Evolutionary conservation across 1,284 basidiomycete genomes (phyloP).

Genomic region (Ustilago xerochloae): DNA sequence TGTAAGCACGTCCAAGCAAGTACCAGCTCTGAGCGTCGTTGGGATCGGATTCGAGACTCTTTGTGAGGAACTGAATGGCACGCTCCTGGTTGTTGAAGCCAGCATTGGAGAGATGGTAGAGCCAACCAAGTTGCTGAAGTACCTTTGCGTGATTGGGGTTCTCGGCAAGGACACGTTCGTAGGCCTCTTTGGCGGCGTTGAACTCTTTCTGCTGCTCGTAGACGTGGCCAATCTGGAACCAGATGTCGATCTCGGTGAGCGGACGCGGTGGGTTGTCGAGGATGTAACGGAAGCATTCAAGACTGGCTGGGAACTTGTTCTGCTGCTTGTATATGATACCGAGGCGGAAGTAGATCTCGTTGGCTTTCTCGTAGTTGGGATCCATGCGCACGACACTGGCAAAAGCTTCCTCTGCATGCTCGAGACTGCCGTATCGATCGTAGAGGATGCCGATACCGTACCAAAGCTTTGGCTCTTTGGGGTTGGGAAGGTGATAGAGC

Average conservation of each 20-base stretch:
- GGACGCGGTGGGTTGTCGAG: conserved; percentile 93
- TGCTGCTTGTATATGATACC: conserved; percentile 99
- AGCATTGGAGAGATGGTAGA: conserved; percentile 94
- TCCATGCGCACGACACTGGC: conserved; percentile 96
- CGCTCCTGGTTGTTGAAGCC: conserved; percentile 94
- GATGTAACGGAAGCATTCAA: conserved; percentile 83
- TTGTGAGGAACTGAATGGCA: conserved; percentile 91
- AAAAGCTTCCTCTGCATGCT: conserved; percentile 98
- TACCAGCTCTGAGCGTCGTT: conserved; percentile 98
- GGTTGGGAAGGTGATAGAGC: conserved; percentile 91
- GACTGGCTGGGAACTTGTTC: conserved; percentile 77
- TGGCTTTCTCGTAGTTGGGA: conserved; percentile 97
- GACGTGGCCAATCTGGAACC: conserved; percentile 99
- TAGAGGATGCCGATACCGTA: conserved; percentile 99
- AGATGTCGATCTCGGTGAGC: conserved; percentile 95
- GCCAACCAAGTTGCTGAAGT: conserved; percentile 95
- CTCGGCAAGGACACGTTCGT: conserved; percentile 92
- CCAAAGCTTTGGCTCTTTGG: conserved; percentile 99
- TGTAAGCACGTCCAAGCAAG: conserved; percentile 94
- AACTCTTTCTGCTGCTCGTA: conserved; percentile 97
- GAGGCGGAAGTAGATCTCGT: conserved; percentile 96
- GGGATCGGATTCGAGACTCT: conserved; percentile 81
- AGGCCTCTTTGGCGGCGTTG: conserved; percentile 89
- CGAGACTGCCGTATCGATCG: conserved; percentile 96
- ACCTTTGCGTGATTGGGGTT: conserved; percentile 97